phyloP scores from a whole-genome alignment of 345 rosid species.

The Lenwebbia sp. region DNA sequence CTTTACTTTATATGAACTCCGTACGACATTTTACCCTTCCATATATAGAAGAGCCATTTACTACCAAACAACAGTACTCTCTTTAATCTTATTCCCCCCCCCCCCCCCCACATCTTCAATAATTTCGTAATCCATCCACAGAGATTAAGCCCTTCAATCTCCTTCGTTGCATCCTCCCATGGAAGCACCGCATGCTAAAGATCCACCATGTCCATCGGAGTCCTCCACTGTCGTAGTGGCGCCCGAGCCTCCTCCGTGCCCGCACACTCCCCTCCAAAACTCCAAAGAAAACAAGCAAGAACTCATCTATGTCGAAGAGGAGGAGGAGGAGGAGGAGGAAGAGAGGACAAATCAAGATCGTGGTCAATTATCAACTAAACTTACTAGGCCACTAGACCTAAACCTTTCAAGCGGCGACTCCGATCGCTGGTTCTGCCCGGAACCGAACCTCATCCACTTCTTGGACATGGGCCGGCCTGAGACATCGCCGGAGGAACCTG shows the following conservation, averaged over 20 bases:
- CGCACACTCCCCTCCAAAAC: not conserved
- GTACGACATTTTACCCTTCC: not conserved
- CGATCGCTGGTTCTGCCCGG: slow-evolving; percentile 27
- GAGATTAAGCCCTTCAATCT: not conserved
- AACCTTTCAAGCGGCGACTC: slow-evolving; percentile 16
- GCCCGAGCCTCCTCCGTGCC: slow-evolving; percentile 15
- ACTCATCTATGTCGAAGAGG: not conserved
- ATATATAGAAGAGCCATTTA: not conserved
- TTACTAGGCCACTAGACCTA: slow-evolving; percentile 15
- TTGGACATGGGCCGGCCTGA: slow-evolving; percentile 20
- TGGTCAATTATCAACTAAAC: not conserved
- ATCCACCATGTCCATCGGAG: not conserved
- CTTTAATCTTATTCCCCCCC: not conserved
- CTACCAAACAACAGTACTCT: not conserved
- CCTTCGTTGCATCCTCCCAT: not conserved
- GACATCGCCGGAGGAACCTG: not conserved
- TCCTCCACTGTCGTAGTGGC: slow-evolving; percentile 17
- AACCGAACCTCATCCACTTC: slow-evolving; percentile 55
- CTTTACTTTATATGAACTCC: not conserved
- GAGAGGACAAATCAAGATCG: not conserved
- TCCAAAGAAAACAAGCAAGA: slow-evolving; percentile 12
- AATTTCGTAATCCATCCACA: not conserved
- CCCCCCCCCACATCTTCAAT: too few species aligned
- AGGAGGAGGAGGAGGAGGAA: slow-evolving; percentile 3
- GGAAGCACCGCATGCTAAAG: not conserved